phyloP scores from a whole-genome alignment of 1,139 yeast genomes.

The Blastobotrys apis region DNA sequence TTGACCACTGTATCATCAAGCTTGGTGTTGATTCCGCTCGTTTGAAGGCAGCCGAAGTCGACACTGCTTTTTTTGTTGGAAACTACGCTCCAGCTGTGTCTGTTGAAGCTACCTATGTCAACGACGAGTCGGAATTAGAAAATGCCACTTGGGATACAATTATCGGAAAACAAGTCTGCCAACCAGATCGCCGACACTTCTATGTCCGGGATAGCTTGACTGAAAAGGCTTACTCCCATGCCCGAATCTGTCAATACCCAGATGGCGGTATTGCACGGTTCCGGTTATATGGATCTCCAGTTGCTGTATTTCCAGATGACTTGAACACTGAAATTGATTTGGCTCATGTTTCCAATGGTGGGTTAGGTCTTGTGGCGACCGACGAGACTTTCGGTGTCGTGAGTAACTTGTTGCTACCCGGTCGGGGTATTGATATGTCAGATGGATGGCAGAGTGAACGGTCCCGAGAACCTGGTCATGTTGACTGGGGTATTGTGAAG shows the following conservation, averaged over 20 bases:
- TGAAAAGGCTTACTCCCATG: constrained; percentile 62
- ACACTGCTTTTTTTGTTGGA: constrained; percentile 89
- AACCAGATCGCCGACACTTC: constrained; percentile 82
- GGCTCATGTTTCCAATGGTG: constrained; percentile 83
- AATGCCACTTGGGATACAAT: constrained; percentile 61
- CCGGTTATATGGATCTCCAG: constrained; percentile 77
- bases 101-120: constrained; percentile 62
- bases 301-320: constrained; percentile 56
- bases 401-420: constrained; percentile 82
- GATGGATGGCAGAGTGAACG: constrained; percentile 98
- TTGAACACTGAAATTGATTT: constrained; percentile 52
- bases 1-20: constrained; percentile 80
- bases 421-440: constrained; percentile 92
- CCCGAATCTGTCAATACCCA: constrained; percentile 80
- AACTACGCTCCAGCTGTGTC: constrained; percentile 88
- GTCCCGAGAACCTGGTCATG: constrained; percentile 73
- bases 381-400: constrained; percentile 94
- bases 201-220: constrained; percentile 59
- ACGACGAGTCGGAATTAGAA: constrained; percentile 31
- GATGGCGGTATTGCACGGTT: constrained; percentile 97
- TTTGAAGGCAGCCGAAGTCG: constrained; percentile 78
- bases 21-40: constrained; percentile 82
- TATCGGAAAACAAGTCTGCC: constrained; percentile 70
- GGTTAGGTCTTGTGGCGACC: constrained; percentile 73
- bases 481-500: constrained; percentile 82